Conservation (phyloP, 2,329 filamentous ascomycete genomes). For the Neonectria faginata region DNA sequence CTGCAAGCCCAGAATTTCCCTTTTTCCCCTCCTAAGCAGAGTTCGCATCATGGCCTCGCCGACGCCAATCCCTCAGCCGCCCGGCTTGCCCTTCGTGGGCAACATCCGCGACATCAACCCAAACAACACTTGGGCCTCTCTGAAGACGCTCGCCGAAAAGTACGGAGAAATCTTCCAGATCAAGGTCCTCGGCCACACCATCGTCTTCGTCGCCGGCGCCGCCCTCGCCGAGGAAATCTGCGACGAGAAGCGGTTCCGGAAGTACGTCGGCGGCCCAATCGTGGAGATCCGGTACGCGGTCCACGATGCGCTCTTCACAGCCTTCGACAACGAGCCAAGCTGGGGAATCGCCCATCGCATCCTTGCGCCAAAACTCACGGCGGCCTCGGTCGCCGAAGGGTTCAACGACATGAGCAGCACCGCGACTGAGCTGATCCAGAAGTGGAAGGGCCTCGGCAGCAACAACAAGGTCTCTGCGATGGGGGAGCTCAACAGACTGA, state of each 20-base stretch:
- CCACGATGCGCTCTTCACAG: constrained; percentile 65
- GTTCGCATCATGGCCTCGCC: constrained; percentile 47
- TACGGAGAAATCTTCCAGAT: constrained; percentile 55
- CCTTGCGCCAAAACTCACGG: constrained; percentile 59
- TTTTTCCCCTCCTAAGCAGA: neutral
- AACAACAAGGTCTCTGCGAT: constrained; percentile 59
- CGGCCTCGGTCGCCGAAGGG: constrained; percentile 47
- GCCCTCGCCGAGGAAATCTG: constrained; percentile 63
- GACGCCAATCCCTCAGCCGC: constrained; percentile 52
- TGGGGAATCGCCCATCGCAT: constrained; percentile 66
- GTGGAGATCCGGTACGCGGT: constrained; percentile 64
- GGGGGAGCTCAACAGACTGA: constrained; percentile 63
- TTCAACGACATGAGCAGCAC: constrained; percentile 63
- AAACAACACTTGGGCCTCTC: constrained; percentile 52
- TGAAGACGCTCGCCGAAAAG: constrained; percentile 51
- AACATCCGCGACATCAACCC: constrained; percentile 53
- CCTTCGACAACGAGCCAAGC: constrained; percentile 59
- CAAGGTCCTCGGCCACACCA: constrained; percentile 49
- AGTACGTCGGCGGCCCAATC: constrained; percentile 64
- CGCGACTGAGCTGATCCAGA: constrained; percentile 61
- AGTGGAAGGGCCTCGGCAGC: constrained; percentile 58
- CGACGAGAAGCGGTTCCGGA: constrained; percentile 65
- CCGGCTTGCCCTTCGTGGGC: constrained; percentile 51
- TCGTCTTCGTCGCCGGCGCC: constrained; percentile 60
- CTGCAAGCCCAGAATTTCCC: neutral